phyloP scores from a whole-genome alignment of 2,329 filamentous ascomycete genomes.

The Fusarium nanum region DNA sequence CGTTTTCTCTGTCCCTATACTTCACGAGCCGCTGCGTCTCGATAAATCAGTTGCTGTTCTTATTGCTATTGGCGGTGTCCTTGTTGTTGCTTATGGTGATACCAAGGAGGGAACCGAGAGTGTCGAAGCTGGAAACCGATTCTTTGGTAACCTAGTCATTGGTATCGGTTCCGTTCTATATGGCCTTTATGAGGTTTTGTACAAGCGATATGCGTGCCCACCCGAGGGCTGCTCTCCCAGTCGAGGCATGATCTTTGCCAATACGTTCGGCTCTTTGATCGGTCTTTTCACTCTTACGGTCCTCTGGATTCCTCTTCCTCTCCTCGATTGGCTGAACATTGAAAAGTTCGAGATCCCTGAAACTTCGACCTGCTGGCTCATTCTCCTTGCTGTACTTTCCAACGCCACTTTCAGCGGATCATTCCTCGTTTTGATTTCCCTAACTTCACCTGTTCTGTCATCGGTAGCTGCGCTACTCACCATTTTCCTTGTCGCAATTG shows the following conservation, averaged over 20 bases:
- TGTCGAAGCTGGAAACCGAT: constrained; percentile 72
- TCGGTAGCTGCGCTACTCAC: constrained; percentile 94
- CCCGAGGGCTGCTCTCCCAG: constrained; percentile 85
- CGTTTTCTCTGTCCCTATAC: constrained; percentile 90
- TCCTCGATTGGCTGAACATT: constrained; percentile 81
- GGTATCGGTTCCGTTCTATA: constrained; percentile 92
- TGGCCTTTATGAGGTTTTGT: constrained; percentile 96
- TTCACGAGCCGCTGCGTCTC: constrained; percentile 83
- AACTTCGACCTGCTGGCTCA: constrained; percentile 81
- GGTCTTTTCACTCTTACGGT: constrained; percentile 86
- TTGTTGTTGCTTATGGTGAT: constrained; percentile 96
- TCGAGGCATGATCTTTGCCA: constrained; percentile 97
- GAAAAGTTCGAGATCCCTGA: constrained; percentile 86
- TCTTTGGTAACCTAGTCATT: constrained; percentile 91
- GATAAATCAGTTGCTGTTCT: constrained; percentile 89
- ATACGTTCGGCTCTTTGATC: constrained; percentile 88
- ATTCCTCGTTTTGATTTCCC: constrained; percentile 90
- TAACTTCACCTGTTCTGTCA: constrained; percentile 92
- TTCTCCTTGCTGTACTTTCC: constrained; percentile 82
- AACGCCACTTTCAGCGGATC: constrained; percentile 94
- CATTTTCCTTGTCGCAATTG: constrained; percentile 94
- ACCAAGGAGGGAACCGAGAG: constrained; percentile 56
- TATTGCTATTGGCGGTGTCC: constrained; percentile 87
- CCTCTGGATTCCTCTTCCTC: constrained; percentile 90
- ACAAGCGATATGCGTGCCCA: constrained; percentile 93